Evolutionary conservation across 768 basidiomycete species (phyloP), one percentile per base, ranked within the genome.

Genomic region (Trametes punicea): DNA sequence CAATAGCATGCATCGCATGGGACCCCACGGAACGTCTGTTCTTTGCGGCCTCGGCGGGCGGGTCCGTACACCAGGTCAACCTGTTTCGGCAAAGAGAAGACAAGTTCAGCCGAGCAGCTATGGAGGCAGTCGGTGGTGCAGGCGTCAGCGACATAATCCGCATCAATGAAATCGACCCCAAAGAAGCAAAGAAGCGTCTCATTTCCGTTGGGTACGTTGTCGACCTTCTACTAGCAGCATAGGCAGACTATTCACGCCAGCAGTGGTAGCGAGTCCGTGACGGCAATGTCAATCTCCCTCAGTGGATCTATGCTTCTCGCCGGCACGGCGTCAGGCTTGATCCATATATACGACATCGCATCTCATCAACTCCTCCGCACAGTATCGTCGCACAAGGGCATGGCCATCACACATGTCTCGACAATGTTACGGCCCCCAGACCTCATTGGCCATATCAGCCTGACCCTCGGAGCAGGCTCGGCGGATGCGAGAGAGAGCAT

Each of bases 351-450:
- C 68, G 90, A 97, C 59, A 80, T 96, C 27, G 83, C 91, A 2
- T 96, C 96, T 0, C 91, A 94, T 65, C 95, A 98, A 67, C 83
- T 85, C 26, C 74, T 97, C 25, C 88, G 94, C 42, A 87, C 88
- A 25, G 84, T 98, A 61, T 79, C 82, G 16, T 77, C 85, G 0
- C 87, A 83, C 68, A 87, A 84, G 62, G 82, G 83, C 40, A 68
- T 82, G 62, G 70, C 81, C 29, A 85, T 98, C 67, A 84, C 90
- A 15, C 76, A 84, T 69, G 70, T 99, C 6, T 72, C 79, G 41
- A 88, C 90, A 2, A 78, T 98, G 72, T 77, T 95, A 46, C 89
- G 88, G 62, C 97, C 96, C 2, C 80, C 83, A 16, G 95, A 98
- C 69, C 79, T 98, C 39, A 77, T 92, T 54, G 90, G 91, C 0